These are phyloP conservation scores for Boletellus ananiceps DNA, from an alignment of 768 basidiomycete genomes.

Conservation along the genomic window DNA sequence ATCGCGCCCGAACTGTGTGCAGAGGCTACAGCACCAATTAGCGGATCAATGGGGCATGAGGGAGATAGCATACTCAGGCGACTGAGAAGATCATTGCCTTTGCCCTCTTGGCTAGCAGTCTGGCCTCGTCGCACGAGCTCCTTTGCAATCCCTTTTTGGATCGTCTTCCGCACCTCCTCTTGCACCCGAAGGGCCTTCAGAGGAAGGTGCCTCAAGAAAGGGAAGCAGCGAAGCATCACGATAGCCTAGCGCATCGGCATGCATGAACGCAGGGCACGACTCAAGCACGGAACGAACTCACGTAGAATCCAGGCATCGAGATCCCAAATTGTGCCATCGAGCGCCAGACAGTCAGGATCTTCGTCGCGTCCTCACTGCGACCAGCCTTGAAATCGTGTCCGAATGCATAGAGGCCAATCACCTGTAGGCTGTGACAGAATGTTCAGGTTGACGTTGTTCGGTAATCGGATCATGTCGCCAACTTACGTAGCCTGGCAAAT, in stretches of 20 bases:
- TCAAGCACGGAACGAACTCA: background rate
- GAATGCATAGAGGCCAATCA: slow-evolving; percentile 5
- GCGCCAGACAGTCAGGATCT: slow-evolving; percentile 4
- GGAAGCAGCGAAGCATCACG: slow-evolving; percentile 5
- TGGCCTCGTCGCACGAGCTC: slow-evolving; percentile 10
- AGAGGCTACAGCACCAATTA: background rate
- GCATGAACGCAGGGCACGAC: background rate
- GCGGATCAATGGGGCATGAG: background rate
- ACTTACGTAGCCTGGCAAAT: slow-evolving; percentile 6
- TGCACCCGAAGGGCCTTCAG: slow-evolving; percentile 8
- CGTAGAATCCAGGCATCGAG: slow-evolving; percentile 5
- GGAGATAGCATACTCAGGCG: background rate
- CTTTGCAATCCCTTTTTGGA: slow-evolving; percentile 8
- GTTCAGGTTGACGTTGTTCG: background rate
- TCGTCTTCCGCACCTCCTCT: slow-evolving; percentile 13
- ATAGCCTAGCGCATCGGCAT: background rate
- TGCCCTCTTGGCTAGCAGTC: background rate
- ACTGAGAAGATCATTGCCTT: slow-evolving; percentile 6
- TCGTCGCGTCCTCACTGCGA: slow-evolving; percentile 1
- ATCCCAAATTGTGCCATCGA: slow-evolving; percentile 3
- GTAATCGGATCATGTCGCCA: background rate
- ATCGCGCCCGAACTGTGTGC: slow-evolving; percentile 4
- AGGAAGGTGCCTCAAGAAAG: slow-evolving; percentile 4
- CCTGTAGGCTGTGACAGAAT: background rate
- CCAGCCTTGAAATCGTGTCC: slow-evolving; percentile 7